Conservation (phyloP, 2,329 filamentous ascomycete species). For the Stagonosporopsis cucurbitacearum region DNA sequence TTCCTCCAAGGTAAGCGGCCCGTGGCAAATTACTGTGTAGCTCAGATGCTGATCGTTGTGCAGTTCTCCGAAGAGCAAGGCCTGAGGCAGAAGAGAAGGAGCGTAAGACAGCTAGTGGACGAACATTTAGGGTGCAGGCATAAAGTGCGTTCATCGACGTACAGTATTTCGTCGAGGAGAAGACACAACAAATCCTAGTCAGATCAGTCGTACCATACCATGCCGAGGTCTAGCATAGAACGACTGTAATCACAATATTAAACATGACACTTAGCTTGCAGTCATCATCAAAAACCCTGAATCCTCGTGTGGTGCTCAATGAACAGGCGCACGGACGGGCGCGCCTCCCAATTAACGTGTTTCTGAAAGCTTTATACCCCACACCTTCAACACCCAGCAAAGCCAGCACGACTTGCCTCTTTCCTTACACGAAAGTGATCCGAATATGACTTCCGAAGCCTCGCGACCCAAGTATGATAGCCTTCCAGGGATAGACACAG, state of each 20-base stretch:
- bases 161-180: not conserved
- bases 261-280: too few relatives aligned
- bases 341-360: slow-evolving; percentile 32
- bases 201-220: not conserved
- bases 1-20: slow-evolving; percentile 84
- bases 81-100: slow-evolving; percentile 98
- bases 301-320: not conserved
- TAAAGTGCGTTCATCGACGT: slow-evolving; percentile 16
- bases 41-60: slow-evolving; percentile 45
- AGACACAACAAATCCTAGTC: slow-evolving; percentile 1
- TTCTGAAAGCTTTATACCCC: slow-evolving; percentile 17
- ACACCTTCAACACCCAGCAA: slow-evolving; percentile 9
- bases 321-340: slow-evolving; percentile 12
- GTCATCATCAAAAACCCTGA: not conserved
- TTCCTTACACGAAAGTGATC: not conserved
- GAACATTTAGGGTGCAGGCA: slow-evolving; percentile 78
- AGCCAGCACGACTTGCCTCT: not conserved
- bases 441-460: slow-evolving; percentile 39
- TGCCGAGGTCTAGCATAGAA: not conserved
- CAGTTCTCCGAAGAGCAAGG: slow-evolving; percentile 92
- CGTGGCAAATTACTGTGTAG: not conserved
- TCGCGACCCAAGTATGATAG: slow-evolving; percentile 57
- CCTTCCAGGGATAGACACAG: slow-evolving; percentile 68
- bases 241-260: not conserved
- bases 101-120: slow-evolving; percentile 94